Evolutionary conservation across 2,329 filamentous ascomycete species (phyloP), one percentile per base, ranked within the genome.

Genomic region (Emmonsia crescens): DNA sequence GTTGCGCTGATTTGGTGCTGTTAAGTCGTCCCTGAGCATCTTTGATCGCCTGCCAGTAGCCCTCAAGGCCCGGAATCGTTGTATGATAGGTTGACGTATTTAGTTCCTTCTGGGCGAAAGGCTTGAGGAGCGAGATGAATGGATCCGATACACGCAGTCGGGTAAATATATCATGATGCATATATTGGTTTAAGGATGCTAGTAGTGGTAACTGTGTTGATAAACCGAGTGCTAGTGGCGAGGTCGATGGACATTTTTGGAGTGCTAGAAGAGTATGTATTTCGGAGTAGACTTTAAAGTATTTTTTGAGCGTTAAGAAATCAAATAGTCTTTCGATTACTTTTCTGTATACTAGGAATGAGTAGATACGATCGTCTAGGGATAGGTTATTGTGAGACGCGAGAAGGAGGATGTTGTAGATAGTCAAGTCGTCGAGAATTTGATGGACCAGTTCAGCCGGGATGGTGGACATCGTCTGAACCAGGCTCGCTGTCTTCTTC

Each of bases 361-460:
- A 38, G 36, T 27, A 42, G 54, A 57, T 57, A 19, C 36, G 54
- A 4, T 38, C n/a, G 36, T 57, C 36, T 5, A 57, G 33, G 3
- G 21, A n/a, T 29, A 36, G 54, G 9, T 27, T 27, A 21, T 29
- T 42, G 36, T 54, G 49, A 16, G 49, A 19, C 36, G 49, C 29
- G 14, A 54, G 49, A 19, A 33, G 24, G 49, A 54, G 49, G 49
- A 44, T 59, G 21, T 60, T 21, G 36, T 21, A 60, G 19, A 60
- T 49, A 10, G 33, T 51, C 19, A 69, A 52, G 46, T 70, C 67
- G 48, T 65, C 57, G 56, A 70, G 63, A 38, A 69, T 65, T 33
- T 66, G 60, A 52, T 67, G 61, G 1, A 66, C 62, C 8, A 69
- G 51, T 19, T 69, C 67, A n/a, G 52, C 42, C 5, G 68, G 68